phyloP scores from a whole-genome alignment of 2,329 filamentous ascomycete species.

The Juglanconis juglandina region DNA sequence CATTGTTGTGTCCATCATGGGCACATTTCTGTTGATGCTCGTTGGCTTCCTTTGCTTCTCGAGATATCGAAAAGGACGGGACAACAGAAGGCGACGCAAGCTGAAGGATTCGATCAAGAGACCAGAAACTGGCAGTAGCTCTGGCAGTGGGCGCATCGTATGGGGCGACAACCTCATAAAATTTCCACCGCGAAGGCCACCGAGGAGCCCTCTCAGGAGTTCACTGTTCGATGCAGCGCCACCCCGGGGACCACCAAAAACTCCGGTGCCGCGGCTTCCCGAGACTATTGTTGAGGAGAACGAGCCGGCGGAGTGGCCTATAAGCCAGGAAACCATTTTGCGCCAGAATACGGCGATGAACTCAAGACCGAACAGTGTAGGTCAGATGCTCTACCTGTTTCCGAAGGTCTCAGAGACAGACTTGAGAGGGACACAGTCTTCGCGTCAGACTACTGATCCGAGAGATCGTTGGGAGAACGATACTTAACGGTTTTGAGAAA shows the following conservation, averaged over 20 bases:
- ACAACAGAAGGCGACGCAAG: not conserved
- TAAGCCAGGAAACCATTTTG: not conserved
- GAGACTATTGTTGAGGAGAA: not conserved
- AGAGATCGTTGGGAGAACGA: not conserved
- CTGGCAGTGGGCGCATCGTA: not conserved
- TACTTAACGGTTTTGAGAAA: not conserved
- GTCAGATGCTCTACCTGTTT: not conserved
- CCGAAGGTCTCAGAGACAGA: not conserved
- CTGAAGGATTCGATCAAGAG: constrained; percentile 2
- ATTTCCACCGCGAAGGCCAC: not conserved
- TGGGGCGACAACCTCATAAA: constrained; percentile 2
- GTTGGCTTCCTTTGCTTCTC: constrained; percentile 3
- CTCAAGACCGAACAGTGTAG: not conserved
- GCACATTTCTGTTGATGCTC: constrained; percentile 1
- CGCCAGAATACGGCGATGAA: too few species aligned
- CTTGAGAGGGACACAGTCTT: not conserved
- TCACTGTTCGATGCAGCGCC: not conserved
- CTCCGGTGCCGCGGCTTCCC: not conserved
- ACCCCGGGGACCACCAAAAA: not conserved
- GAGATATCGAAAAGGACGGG: constrained; percentile 1
- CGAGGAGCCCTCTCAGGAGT: not conserved
- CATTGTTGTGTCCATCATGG: constrained; percentile 3
- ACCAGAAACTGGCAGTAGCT: not conserved
- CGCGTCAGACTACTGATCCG: not conserved
- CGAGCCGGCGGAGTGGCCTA: not conserved